Evolutionary conservation across 129 eudicot genomes (phyloP).

Genomic region (Dittrichia graveolens): DNA sequence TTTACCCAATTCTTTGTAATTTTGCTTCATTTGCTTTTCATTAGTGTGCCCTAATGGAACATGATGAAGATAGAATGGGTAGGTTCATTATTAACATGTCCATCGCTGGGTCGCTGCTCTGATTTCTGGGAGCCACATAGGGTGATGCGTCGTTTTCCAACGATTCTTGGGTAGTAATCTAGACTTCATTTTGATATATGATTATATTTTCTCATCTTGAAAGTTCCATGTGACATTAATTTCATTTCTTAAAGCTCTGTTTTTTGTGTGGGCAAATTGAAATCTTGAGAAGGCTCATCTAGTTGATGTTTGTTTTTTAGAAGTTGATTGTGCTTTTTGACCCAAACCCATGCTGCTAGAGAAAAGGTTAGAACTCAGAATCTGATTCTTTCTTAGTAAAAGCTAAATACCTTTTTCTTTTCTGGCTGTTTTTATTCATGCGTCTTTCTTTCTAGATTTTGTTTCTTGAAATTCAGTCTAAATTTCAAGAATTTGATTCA

Average conservation of each 20-base stretch:
- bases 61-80: constrained; percentile 45
- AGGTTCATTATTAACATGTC: constrained; percentile 48
- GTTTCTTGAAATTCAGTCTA: constrained; percentile 28
- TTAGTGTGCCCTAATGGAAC: constrained; percentile 44
- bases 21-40: constrained; percentile 42
- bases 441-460: not conserved
- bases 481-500: constrained; percentile 24
- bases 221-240: constrained; percentile 40
- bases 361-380: constrained; percentile 24
- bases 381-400: constrained; percentile 36
- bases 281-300: constrained; percentile 29
- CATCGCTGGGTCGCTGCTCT: constrained; percentile 37
- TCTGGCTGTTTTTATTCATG: not conserved
- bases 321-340: constrained; percentile 34
- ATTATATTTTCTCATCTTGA: constrained; percentile 20
- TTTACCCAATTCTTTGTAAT: constrained; percentile 29
- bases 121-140: constrained; percentile 49
- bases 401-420: constrained; percentile 38
- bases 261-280: constrained; percentile 26
- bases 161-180: constrained; percentile 30
- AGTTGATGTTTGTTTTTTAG: constrained; percentile 35
- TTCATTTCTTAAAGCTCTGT: constrained; percentile 15
- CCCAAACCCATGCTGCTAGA: constrained; percentile 36
- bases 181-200: constrained; percentile 3
- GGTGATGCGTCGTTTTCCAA: constrained; percentile 45